phyloP scores from a whole-genome alignment of 1,284 basidiomycete genomes.

The Neotropicomus parvogracilis region DNA sequence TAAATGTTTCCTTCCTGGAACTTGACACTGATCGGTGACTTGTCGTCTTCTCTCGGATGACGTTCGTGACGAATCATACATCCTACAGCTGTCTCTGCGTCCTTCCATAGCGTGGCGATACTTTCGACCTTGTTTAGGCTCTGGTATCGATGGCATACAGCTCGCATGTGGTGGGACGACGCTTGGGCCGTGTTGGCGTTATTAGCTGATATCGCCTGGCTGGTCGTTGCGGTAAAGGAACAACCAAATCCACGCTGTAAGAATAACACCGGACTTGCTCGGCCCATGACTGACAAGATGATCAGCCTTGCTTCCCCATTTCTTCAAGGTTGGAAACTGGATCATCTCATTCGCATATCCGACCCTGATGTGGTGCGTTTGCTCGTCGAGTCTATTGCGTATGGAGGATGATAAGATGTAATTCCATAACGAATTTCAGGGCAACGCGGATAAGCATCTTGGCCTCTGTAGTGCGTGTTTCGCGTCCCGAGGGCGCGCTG shows the following conservation, averaged over 20 bases:
- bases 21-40: slow-evolving; percentile 12
- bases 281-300: background rate
- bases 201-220: slow-evolving; percentile 13
- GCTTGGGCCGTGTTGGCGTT: slow-evolving; percentile 19
- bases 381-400: background rate
- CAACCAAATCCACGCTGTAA: slow-evolving; percentile 9
- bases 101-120: slow-evolving; percentile 26
- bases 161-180: slow-evolving; percentile 32
- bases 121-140: slow-evolving; percentile 25
- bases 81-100: slow-evolving; percentile 13
- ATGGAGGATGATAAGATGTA: background rate
- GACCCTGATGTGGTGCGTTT: slow-evolving; percentile 27
- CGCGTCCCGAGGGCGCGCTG: slow-evolving; percentile 15
- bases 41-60: background rate
- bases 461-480: slow-evolving; percentile 25
- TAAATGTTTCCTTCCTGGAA: slow-evolving; percentile 21
- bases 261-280: background rate
- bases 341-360: slow-evolving; percentile 22
- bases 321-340: slow-evolving; percentile 15
- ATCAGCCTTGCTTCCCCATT: slow-evolving; percentile 8
- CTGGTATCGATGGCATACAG: slow-evolving; percentile 21
- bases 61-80: background rate
- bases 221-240: slow-evolving; percentile 14
- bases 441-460: slow-evolving; percentile 27
- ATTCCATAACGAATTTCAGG: slow-evolving; percentile 12